phyloP scores from a whole-genome alignment of 2,329 filamentous ascomycete genomes.

The Ceratocystis eucalypticola region DNA sequence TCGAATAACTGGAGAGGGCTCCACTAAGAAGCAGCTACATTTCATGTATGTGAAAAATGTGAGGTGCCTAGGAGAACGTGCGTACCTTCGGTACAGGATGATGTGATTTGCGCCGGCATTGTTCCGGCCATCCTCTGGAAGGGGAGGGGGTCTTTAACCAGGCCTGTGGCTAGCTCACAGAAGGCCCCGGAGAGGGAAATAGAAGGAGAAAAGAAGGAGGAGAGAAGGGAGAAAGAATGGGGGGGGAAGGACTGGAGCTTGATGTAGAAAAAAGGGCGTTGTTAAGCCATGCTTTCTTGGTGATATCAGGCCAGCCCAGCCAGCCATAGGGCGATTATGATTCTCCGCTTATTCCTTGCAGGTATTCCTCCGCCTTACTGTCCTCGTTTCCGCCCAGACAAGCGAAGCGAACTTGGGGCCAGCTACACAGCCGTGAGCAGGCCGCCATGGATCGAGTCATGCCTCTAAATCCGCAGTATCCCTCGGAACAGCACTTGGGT shows the following conservation, averaged over 20 bases:
- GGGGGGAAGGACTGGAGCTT: too few species aligned
- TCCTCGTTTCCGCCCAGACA: not conserved
- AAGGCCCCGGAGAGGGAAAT: too few species aligned
- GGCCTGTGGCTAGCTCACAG: too few species aligned
- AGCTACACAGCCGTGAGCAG: not conserved
- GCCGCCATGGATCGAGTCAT: not conserved
- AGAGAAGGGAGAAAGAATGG: too few species aligned
- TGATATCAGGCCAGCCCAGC: too few species aligned
- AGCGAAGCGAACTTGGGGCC: too few species aligned
- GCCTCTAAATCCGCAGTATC: conserved; percentile 16
- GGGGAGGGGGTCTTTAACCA: not conserved
- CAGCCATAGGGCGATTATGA: too few species aligned
- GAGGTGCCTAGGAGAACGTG: not conserved
- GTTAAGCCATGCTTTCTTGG: too few species aligned
- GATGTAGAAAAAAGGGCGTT: too few species aligned
- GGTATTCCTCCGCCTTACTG: not conserved
- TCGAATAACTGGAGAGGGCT: not conserved
- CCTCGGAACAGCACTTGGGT: not conserved
- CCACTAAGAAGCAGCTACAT: not conserved
- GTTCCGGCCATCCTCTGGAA: not conserved
- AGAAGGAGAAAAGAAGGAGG: too few species aligned
- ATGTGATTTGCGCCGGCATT: not conserved
- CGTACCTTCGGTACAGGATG: not conserved
- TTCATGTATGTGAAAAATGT: not conserved
- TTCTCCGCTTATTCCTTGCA: too few species aligned